These are phyloP conservation scores for Zoysia japonica DNA, from an alignment of 176 grass and related monocot species.

Conservation along the genomic window DNA sequence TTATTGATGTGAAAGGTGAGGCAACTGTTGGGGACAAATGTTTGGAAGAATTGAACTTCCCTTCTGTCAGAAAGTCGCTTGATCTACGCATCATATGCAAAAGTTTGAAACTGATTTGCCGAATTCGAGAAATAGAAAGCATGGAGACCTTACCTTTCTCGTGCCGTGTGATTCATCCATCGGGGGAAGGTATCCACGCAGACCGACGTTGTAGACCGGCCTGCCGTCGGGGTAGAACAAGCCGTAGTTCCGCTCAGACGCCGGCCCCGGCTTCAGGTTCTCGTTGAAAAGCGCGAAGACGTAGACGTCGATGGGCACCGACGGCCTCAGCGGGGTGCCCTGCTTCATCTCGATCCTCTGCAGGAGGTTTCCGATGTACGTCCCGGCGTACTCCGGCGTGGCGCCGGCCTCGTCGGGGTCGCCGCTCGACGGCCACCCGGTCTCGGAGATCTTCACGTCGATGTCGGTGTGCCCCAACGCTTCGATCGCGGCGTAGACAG, in stretches of 20 bases:
- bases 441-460: slow-evolving; percentile 90
- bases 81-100: slow-evolving; percentile 13
- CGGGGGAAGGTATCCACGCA: slow-evolving; percentile 68
- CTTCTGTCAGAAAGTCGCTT: neutral
- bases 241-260: slow-evolving; percentile 87
- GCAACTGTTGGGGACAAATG: neutral
- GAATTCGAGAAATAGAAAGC: neutral
- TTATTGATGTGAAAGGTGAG: slow-evolving; percentile 1
- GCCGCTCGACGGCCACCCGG: slow-evolving; percentile 87
- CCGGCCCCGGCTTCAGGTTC: slow-evolving; percentile 80
- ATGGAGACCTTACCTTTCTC: slow-evolving; percentile 31
- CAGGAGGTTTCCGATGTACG: slow-evolving; percentile 76
- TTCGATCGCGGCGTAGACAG: slow-evolving; percentile 72
- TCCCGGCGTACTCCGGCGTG: slow-evolving; percentile 72
- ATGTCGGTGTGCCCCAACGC: slow-evolving; percentile 60
- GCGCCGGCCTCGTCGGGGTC: slow-evolving; percentile 75
- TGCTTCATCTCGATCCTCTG: slow-evolving; percentile 68
- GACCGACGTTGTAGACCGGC: slow-evolving; percentile 77
- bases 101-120: slow-evolving; percentile 10
- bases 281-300: slow-evolving; percentile 94
- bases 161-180: slow-evolving; percentile 44
- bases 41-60: neutral
- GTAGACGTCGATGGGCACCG: slow-evolving; percentile 63
- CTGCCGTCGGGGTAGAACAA: slow-evolving; percentile 81
- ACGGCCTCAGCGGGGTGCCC: slow-evolving; percentile 73